Evolutionary conservation across 1,139 yeast species (phyloP).

Genomic region (Yamadazyma atmosphaerica): DNA sequence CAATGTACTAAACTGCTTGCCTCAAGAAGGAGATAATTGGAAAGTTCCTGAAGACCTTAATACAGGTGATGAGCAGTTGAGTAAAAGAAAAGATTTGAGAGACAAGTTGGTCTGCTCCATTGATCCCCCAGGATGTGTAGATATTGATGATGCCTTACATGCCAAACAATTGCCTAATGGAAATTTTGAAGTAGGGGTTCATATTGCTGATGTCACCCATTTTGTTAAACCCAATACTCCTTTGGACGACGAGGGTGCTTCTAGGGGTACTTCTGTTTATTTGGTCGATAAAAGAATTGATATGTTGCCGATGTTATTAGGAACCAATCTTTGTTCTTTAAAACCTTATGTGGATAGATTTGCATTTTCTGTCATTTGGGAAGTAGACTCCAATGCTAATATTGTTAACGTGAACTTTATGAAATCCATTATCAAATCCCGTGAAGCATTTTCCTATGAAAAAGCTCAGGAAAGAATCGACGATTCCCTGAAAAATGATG

Average conservation of each 20-base stretch:
- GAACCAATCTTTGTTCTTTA: constrained; percentile 94
- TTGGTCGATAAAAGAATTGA: constrained; percentile 98
- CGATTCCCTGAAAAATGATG: constrained; percentile 74
- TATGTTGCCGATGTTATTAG: constrained; percentile 94
- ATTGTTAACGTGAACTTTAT: constrained; percentile 80
- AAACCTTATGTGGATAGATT: constrained; percentile 94
- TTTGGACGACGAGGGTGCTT: constrained; percentile 92
- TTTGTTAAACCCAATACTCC: constrained; percentile 94
- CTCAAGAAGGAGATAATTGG: constrained; percentile 93
- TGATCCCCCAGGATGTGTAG: constrained; percentile 98
- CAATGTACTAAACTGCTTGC: constrained; percentile 88
- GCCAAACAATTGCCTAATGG: constrained; percentile 86
- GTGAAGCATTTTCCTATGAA: constrained; percentile 95
- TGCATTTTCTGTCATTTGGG: constrained; percentile 97
- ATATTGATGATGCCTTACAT: constrained; percentile 97
- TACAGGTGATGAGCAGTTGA: constrained; percentile 60
- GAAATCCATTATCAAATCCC: constrained; percentile 86
- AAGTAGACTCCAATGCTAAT: constrained; percentile 81
- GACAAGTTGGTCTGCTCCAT: constrained; percentile 90
- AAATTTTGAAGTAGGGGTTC: constrained; percentile 95
- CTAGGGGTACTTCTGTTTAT: constrained; percentile 96
- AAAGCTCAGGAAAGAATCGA: constrained; percentile 91
- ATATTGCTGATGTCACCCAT: constrained; percentile 98
- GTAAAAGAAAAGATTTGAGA: constrained; percentile 78
- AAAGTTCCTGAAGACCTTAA: constrained; percentile 68